phyloP scores from a whole-genome alignment of 441 rosid species.

The Brassica hybrid region DNA sequence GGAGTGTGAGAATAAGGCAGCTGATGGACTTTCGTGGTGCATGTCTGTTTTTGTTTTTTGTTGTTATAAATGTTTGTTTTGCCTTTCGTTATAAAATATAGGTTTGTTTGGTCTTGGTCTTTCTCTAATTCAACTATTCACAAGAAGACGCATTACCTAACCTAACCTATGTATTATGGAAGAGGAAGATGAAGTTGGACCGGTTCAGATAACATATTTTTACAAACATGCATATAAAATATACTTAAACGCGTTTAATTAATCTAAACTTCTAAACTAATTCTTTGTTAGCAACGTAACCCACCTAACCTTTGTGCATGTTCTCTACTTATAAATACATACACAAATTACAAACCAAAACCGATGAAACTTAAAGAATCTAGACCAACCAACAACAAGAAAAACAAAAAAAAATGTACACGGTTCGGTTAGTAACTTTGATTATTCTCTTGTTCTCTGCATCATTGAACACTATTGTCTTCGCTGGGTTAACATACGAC shows the following conservation, averaged over 20 bases:
- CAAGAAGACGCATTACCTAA: neutral
- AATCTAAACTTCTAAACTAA: neutral
- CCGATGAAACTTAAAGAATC: neutral
- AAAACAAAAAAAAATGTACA: neutral
- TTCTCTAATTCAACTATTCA: neutral
- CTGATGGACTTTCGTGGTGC: too few relatives aligned
- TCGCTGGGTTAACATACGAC: neutral
- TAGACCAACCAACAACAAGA: neutral
- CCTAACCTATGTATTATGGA: neutral
- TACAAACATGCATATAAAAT: neutral
- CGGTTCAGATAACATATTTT: neutral
- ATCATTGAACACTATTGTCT: constrained; percentile 4
- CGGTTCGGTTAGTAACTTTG: constrained; percentile 1
- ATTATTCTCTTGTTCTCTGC: constrained; percentile 4
- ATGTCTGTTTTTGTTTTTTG: too few relatives aligned
- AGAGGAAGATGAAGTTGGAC: neutral
- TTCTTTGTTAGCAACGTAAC: neutral
- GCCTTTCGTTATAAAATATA: neutral
- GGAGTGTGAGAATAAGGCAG: too few relatives aligned
- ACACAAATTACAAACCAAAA: neutral
- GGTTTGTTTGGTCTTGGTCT: neutral
- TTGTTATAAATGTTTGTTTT: neutral
- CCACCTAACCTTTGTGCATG: constrained; percentile 7
- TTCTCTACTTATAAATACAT: constrained; percentile 18
- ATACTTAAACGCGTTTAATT: neutral